Evolutionary conservation across 495 filamentous ascomycete genomes (phyloP).

Genomic region (Trichoderma erinaceum): DNA sequence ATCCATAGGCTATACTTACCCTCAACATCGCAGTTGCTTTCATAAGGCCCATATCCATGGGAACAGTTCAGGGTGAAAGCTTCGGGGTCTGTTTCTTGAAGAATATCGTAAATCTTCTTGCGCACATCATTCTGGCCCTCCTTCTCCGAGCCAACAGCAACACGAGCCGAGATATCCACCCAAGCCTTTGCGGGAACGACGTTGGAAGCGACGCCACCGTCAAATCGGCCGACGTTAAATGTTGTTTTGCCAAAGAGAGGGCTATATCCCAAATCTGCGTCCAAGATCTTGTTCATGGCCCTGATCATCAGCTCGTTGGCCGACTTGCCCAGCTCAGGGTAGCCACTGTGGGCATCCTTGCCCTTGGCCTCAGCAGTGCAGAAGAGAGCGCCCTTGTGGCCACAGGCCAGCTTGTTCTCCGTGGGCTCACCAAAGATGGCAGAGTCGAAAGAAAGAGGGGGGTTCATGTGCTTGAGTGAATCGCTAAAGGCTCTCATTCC

Average conservation of each 20-base stretch:
- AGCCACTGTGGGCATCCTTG: slow-evolving; percentile 80
- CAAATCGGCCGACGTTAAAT: slow-evolving; percentile 71
- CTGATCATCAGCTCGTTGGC: slow-evolving; percentile 70
- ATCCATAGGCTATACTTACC: slow-evolving; percentile 32
- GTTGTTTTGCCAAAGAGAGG: slow-evolving; percentile 80
- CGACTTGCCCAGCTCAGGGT: slow-evolving; percentile 75
- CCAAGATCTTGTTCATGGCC: slow-evolving; percentile 56
- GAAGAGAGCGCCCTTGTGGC: slow-evolving; percentile 76
- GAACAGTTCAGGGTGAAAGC: slow-evolving; percentile 55
- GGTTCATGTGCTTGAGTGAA: slow-evolving; percentile 44
- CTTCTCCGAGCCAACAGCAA: slow-evolving; percentile 63
- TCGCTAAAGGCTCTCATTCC: slow-evolving; percentile 72
- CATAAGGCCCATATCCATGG: slow-evolving; percentile 63
- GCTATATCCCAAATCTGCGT: slow-evolving; percentile 62
- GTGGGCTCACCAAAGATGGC: slow-evolving; percentile 93
- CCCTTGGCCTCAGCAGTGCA: slow-evolving; percentile 62
- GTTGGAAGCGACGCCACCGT: slow-evolving; percentile 81
- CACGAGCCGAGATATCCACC: slow-evolving; percentile 61
- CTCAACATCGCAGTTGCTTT: slow-evolving; percentile 72
- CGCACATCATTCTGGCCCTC: slow-evolving; percentile 48
- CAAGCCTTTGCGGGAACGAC: slow-evolving; percentile 71
- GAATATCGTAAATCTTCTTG: slow-evolving; percentile 49
- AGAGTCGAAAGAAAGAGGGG: slow-evolving; percentile 33
- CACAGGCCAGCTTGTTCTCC: slow-evolving; percentile 74
- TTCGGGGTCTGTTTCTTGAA: slow-evolving; percentile 49